A percentile compares a stretch with the other conserved stretches of the same genome.
phyloP scores from a whole-genome alignment of 768 basidiomycete species.

The Tricholoma sp. region DNA sequence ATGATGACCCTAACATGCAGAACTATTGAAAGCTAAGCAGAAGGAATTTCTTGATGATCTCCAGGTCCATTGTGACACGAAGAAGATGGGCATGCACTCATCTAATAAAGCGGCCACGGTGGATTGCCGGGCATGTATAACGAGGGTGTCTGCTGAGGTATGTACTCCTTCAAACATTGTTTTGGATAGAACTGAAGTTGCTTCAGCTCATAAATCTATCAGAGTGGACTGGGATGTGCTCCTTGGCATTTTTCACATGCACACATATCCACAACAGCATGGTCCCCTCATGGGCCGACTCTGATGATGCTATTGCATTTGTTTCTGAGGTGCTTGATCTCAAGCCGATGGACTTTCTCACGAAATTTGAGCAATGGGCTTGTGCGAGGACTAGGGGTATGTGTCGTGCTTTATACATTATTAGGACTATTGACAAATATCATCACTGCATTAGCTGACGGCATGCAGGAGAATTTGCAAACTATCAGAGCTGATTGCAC shows the following conservation, averaged over 20 bases:
- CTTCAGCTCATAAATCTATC: not conserved
- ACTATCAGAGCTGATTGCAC: not conserved
- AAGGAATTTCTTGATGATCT: not conserved
- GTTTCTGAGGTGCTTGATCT: no score
- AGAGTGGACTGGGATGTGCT: not conserved
- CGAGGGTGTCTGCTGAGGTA: not conserved
- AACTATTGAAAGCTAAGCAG: not conserved
- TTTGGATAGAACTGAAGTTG: no score
- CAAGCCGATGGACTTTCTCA: no score
- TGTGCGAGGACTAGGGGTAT: no score
- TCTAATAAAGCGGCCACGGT: no score
- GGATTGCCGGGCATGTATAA: no score
- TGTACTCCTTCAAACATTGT: no score
- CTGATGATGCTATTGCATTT: not conserved
- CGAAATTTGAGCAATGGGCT: no score
- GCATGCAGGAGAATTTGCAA: conserved; percentile 1
- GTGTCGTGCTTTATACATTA: no score
- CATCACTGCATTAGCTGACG: no score
- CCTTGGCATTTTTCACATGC: not conserved
- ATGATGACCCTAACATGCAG: not conserved
- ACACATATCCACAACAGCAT: not conserved
- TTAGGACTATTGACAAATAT: no score
- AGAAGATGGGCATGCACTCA: no score
- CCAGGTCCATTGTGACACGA: not conserved
- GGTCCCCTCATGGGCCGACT: not conserved